phyloP scores from a whole-genome alignment of 2,329 filamentous ascomycete genomes.

The Pseudocercospora fijiensis region DNA sequence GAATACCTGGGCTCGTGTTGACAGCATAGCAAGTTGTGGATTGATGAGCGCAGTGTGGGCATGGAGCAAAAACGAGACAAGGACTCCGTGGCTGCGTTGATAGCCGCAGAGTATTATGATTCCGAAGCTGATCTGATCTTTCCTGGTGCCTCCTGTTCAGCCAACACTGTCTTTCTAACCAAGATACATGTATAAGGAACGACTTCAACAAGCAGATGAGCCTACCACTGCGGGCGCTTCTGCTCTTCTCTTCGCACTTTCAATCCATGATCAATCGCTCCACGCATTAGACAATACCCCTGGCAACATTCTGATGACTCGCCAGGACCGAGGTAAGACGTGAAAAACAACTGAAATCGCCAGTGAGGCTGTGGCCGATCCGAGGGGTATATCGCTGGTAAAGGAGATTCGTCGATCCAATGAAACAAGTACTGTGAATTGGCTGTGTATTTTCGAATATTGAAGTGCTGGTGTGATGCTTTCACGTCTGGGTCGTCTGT shows the following conservation, averaged over 20 bases:
- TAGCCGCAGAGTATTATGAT: neutral
- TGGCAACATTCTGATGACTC: neutral
- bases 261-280: neutral
- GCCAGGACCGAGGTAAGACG: neutral
- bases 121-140: neutral
- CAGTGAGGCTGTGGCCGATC: slow-evolving; percentile 4
- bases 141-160: neutral
- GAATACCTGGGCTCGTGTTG: no score
- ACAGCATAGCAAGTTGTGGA: no score
- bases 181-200: slow-evolving; percentile 1
- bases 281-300: slow-evolving; percentile 1
- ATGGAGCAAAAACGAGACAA: no score
- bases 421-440: slow-evolving; percentile 1
- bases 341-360: slow-evolving; percentile 1
- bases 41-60: no score
- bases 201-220: neutral
- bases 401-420: slow-evolving; percentile 6
- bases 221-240: neutral
- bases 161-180: neutral
- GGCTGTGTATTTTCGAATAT: slow-evolving; percentile 1
- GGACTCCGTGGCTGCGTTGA: no score
- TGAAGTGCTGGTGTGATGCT: neutral
- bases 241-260: neutral
- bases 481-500: slow-evolving; percentile 4
- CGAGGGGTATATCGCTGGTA: slow-evolving; percentile 6